Base-by-base conservation (phyloP, 169 alveolate genomes). In the Plasmodium vivax region DNA sequence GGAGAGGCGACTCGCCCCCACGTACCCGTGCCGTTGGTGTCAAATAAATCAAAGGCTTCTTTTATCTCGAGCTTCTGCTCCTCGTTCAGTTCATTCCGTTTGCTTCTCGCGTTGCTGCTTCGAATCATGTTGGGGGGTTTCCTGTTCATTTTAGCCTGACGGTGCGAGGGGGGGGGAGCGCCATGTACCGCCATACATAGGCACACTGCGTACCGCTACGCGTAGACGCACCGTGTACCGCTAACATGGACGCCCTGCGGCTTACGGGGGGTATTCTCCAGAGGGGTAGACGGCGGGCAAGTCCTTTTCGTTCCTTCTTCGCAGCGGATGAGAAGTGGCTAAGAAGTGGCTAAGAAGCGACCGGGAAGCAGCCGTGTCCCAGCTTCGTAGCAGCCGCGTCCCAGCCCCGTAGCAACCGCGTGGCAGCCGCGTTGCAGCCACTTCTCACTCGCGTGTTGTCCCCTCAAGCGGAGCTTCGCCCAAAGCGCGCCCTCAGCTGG, bases 31-130 rank as follows among this genome's bases (percentile, higher is more conserved):
- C 99, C 99, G 92, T 98, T 99, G 12, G 99, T 98, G 93, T 99
- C 99, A 95, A 99, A 99, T 71, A 99, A 95, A 94, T 98, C 99
- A 95, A 99, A 99, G 8, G 99, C 99, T 84, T 99, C 99, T 93
- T 98, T 98, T 43, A 99, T 98, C 95, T 99, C 99, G 81, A 98
- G 97, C 83, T 97, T 97, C 95, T 98, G 99, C 92, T 98, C 99
- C 79, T 98, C 99, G 30, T 98, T 97, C 68, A 98, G 94, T 94
- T 98, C 99, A 43, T 94, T 93, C 82, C 97, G 83, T 87, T 90
- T 95, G 73, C 88, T 95, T 38, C 94, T 94, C 41, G 81, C 47
- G 68, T 87, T 87, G 41, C 87, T 62, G 82, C 62, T 87, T 58
- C 93, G 54, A 10, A 87, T 87, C 93, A 87, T 87, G 43, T 51